phyloP scores from a whole-genome alignment of 768 basidiomycete species.

The Rhizopogon vulgaris region DNA sequence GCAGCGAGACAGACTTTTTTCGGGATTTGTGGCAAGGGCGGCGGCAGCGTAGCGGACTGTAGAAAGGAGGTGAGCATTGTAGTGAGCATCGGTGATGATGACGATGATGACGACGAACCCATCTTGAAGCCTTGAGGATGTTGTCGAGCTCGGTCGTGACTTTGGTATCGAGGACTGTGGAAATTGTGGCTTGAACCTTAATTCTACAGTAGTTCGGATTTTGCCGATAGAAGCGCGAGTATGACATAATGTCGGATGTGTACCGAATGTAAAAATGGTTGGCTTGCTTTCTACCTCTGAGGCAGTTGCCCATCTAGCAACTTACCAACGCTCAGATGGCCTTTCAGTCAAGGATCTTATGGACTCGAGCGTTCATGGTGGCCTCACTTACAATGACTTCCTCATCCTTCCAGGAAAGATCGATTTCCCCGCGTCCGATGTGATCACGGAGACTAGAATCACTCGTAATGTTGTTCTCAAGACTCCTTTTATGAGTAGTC shows the following conservation, averaged over 20 bases:
- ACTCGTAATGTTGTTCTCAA: slow-evolving; percentile 90
- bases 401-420: slow-evolving; percentile 92
- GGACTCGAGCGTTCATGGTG: slow-evolving; percentile 79
- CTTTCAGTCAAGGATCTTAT: slow-evolving; percentile 81
- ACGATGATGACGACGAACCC: slow-evolving; percentile 41
- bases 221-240: slow-evolving; percentile 9
- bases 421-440: slow-evolving; percentile 79
- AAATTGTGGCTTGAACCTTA: slow-evolving; percentile 28
- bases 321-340: slow-evolving; percentile 76
- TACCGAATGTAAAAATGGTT: neutral
- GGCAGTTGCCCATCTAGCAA: slow-evolving; percentile 71
- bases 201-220: slow-evolving; percentile 22
- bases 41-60: slow-evolving; percentile 93
- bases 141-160: slow-evolving; percentile 37
- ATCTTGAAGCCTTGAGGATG: slow-evolving; percentile 42
- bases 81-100: slow-evolving; percentile 13
- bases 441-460: slow-evolving; percentile 77
- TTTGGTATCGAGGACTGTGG: slow-evolving; percentile 51
- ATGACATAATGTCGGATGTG: neutral
- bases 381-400: slow-evolving; percentile 97
- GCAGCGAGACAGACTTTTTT: slow-evolving; percentile 69
- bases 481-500: slow-evolving; percentile 94
- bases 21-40: slow-evolving; percentile 82
- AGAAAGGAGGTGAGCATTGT: slow-evolving; percentile 14
- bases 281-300: slow-evolving; percentile 47